Evolutionary conservation across 192 early-diverging fungal species (phyloP).

Genomic region (Martensiomyces pterosporus): DNA sequence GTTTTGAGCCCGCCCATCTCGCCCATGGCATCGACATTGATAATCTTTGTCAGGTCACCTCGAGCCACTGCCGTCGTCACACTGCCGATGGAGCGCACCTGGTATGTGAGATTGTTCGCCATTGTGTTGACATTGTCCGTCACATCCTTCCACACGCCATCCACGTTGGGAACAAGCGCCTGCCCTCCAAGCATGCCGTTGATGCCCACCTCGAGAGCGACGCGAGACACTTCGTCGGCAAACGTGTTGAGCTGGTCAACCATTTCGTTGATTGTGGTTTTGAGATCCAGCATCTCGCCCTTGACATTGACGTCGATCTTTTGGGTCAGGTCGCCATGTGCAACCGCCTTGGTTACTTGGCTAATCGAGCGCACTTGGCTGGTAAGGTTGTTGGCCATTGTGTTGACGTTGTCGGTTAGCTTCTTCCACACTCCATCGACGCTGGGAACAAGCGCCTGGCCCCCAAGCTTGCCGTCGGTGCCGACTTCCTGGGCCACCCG

Average conservation of each 20-base stretch:
- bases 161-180: constrained; percentile 56
- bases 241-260: constrained; percentile 63
- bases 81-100: constrained; percentile 63
- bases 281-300: constrained; percentile 57
- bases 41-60: constrained; percentile 61
- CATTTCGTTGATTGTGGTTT: constrained; percentile 58
- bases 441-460: constrained; percentile 47
- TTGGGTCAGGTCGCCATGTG: constrained; percentile 55
- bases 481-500: constrained; percentile 56
- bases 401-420: constrained; percentile 58
- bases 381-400: constrained; percentile 60
- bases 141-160: constrained; percentile 64
- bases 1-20: constrained; percentile 61
- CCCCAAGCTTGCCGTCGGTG: constrained; percentile 54
- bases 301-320: constrained; percentile 50
- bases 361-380: constrained; percentile 59
- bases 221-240: constrained; percentile 63
- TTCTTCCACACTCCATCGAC: constrained; percentile 56
- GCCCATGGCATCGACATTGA: constrained; percentile 54
- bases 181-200: constrained; percentile 65
- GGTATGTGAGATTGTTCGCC: constrained; percentile 61
- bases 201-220: constrained; percentile 63
- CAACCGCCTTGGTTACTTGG: constrained; percentile 58
- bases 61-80: constrained; percentile 63
- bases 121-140: constrained; percentile 70